Conservation (phyloP, 257 asterid species). For the Forsythia suspensa region DNA sequence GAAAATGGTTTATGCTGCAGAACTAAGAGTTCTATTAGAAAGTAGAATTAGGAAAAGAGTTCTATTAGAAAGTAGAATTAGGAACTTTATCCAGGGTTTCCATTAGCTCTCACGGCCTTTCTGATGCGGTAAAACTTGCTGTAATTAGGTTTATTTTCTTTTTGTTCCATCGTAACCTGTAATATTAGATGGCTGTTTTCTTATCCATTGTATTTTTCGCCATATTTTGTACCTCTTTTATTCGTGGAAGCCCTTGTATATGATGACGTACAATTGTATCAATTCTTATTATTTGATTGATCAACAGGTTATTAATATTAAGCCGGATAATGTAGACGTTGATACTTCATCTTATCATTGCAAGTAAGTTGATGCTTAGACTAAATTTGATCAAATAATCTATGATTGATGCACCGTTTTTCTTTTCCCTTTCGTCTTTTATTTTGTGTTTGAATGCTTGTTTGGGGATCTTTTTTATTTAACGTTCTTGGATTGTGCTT, state of each 20-base stretch:
- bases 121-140: not conserved
- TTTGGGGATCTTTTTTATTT: slow-evolving; percentile 5
- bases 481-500: slow-evolving; percentile 14
- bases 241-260: not conserved
- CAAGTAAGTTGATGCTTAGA: slow-evolving; percentile 56
- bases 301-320: slow-evolving; percentile 67
- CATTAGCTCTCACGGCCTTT: not conserved
- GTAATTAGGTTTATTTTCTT: not conserved
- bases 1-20: not conserved
- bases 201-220: not conserved
- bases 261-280: not conserved
- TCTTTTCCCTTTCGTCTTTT: not conserved
- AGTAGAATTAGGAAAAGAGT: too few relatives aligned
- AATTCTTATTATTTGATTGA: slow-evolving; percentile 16
- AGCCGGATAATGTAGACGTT: slow-evolving; percentile 45
- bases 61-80: too few relatives aligned
- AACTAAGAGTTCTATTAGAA: too few relatives aligned
- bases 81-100: too few relatives aligned
- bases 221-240: not conserved
- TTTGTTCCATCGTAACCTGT: not conserved
- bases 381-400: not conserved
- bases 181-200: not conserved
- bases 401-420: not conserved
- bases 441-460: not conserved
- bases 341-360: slow-evolving; percentile 82